Evolutionary conservation across 2,329 filamentous ascomycete species (phyloP), one percentile per base, ranked within the genome.

Genomic region (Microcyclospora tardicrescens): DNA sequence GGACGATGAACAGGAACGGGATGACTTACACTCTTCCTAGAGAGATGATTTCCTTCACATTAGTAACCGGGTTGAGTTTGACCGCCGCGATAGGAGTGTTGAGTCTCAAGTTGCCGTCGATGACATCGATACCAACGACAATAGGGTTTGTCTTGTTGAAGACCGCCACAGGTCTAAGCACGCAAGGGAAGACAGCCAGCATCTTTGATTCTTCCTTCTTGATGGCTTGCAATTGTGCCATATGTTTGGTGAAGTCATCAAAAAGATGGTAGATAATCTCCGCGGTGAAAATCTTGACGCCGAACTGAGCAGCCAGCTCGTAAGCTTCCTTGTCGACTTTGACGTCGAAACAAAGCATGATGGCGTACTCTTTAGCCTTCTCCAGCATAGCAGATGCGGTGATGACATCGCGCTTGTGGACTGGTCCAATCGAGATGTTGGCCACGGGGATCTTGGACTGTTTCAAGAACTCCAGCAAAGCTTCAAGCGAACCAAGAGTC

Each of bases 261-360:
- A 98, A 98, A 41, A 98, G 70, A 62, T 98, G 91, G 64, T 98
- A 98, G 57, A 98, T 98, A 54, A 98, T 98, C 62, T 98, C 89
- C 2, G 93, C 91, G 2, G 85, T 93, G 69, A 98, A 98, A 54
- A 98, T 84, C 71, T 93, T 96, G 66, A 98, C 84, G 37, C 86
- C 86, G 45, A 93, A 79, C 41, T 96, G 86, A 13, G 95, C 85
- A 10, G 91, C 91, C 54, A 96, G 93, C 9, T 75, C 72, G 49
- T 81, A 78, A 1, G 91, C 91, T 59, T 98, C 91, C 63, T 94
- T 96, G 66, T 98, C 91, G 12, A 98, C 84, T 69, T 95, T 96
- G 65, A 98, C 91, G 61, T 98, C 93, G 72, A 98, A 98, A 62
- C 91, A 96, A 36, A 98, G 78, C 91, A 98, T 98, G 59, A 96